phyloP scores from a whole-genome alignment of 2,329 filamentous ascomycete species.

The Bipolaris zeicola region DNA sequence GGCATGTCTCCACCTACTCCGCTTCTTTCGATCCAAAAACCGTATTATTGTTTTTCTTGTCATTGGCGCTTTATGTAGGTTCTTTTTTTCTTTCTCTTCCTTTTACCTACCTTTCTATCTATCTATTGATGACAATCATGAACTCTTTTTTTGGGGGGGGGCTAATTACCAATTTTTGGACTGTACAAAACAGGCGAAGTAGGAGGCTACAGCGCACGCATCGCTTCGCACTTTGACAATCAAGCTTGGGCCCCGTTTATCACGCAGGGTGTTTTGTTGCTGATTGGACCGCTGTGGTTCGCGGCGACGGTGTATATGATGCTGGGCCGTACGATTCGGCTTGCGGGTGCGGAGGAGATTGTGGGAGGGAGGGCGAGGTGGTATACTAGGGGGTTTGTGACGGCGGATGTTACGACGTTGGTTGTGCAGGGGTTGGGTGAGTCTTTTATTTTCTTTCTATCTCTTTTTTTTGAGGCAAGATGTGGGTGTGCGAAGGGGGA shows the following conservation, averaged over 20 bases:
- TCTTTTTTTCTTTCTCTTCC: too few relatives aligned
- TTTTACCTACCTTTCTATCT: too few relatives aligned
- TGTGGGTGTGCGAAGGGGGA: too few relatives aligned
- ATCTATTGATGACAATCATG: too few relatives aligned
- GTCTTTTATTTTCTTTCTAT: not conserved
- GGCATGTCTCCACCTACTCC: conserved; percentile 28
- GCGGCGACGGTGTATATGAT: conserved; percentile 57
- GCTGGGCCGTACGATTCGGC: conserved; percentile 48
- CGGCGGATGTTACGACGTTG: conserved; percentile 37
- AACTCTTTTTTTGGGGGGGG: too few relatives aligned
- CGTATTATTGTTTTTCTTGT: conserved; percentile 34
- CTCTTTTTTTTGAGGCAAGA: too few relatives aligned
- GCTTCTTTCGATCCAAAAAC: conserved; percentile 24
- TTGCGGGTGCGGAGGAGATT: conserved; percentile 33
- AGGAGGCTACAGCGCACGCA: conserved; percentile 50
- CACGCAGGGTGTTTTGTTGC: conserved; percentile 49
- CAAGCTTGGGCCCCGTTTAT: conserved; percentile 49
- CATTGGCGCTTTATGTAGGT: conserved; percentile 34
- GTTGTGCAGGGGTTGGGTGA: conserved; percentile 40
- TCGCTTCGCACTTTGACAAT: conserved; percentile 46
- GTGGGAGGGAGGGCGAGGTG: conserved; percentile 36
- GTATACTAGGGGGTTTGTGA: conserved; percentile 39
- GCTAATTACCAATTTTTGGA: not conserved
- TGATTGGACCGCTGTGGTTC: conserved; percentile 54
- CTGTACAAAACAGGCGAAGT: conserved; percentile 44